These are phyloP conservation scores for Aspergillus sp. DNA, from an alignment of 2,329 filamentous ascomycete species.

Conservation along the genomic window DNA sequence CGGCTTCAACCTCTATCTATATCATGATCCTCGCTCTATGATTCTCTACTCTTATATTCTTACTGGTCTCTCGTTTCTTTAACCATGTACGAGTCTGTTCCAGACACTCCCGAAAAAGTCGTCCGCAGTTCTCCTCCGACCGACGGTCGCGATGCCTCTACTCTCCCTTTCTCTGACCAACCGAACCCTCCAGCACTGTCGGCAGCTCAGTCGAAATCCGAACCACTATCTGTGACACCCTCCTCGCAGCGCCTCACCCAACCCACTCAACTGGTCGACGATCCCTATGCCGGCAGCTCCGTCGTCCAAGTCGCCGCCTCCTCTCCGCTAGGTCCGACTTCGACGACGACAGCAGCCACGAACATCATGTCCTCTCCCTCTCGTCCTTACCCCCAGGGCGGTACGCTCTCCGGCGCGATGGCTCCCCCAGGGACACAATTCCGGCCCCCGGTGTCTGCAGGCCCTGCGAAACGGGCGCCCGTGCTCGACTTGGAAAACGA, in stretches of 20 bases:
- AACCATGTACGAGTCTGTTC: slow-evolving; percentile 33
- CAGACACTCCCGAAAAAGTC: slow-evolving; percentile 34
- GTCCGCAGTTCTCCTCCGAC: slow-evolving; percentile 19
- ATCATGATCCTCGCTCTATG: not conserved
- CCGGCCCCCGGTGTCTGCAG: slow-evolving; percentile 41
- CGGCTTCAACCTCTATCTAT: too few relatives aligned
- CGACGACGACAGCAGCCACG: not conserved
- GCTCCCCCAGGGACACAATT: slow-evolving; percentile 69
- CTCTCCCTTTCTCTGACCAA: slow-evolving; percentile 37
- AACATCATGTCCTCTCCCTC: slow-evolving; percentile 24
- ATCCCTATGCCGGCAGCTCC: slow-evolving; percentile 31
- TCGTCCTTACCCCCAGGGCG: slow-evolving; percentile 25
- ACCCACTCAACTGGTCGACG: slow-evolving; percentile 52
- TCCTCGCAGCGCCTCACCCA: slow-evolving; percentile 50
- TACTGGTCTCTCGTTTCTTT: not conserved
- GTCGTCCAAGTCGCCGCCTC: slow-evolving; percentile 80
- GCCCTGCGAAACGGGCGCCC: slow-evolving; percentile 33
- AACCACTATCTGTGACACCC: slow-evolving; percentile 32
- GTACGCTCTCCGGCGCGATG: slow-evolving; percentile 53
- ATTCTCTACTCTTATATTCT: not conserved
- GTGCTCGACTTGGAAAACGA: slow-evolving; percentile 47
- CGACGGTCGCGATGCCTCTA: slow-evolving; percentile 24
- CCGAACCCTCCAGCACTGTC: slow-evolving; percentile 26
- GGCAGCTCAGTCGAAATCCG: slow-evolving; percentile 7
- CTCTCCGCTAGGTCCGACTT: slow-evolving; percentile 58